Base-by-base conservation (phyloP, 768 basidiomycete genomes). In the Mycena capillaripes region DNA sequence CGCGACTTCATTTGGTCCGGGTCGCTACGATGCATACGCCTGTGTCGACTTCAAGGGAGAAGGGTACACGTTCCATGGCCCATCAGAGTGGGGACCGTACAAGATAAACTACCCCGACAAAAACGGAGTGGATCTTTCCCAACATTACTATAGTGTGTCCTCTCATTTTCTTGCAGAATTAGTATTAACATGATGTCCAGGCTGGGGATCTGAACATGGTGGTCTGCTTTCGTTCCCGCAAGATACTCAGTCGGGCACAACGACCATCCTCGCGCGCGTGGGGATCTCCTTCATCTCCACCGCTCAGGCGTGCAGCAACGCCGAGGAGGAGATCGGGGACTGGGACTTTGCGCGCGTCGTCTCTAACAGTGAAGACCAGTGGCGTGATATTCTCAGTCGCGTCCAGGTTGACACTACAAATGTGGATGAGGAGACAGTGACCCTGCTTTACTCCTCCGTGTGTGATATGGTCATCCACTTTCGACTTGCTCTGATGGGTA, bases 241-340 rank as follows among this genome's bases (percentile, higher is more conserved):
- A 7, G 81, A 84, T 27, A 84, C 86, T 0, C n/a, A 60, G 7
- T 66, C 59, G 21, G 62, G 70, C 14, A 70, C 76, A 11, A 88
- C 87, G 0, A 81, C 84, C 1, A 88, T 92, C 68, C 82, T 90
- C 25, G 89, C 84, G 1, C 88, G 91, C n/a, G 86, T 89, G 4
- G 91, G 91, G n/a, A 86, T 92, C 8, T 91, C 90, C 0, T 86
- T 92, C 73, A 88, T 92, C 61, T 92, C 91, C 5, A 82, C 83
- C 25, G 84, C 84, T 1, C 91, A 91, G 73, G 91, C 91, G 0
- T 92, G 91, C 75, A 74, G 81, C 3, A 91, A 90, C 71, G 91
- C 90, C 3, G 87, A 90, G 71, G 82, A 86, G 52, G 91, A 92
- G 75, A 89, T 92, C 9, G 87, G 88, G 0, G 81, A 86, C 67